Evolutionary conservation across 2,329 filamentous ascomycete genomes (phyloP), one percentile per base, ranked within the genome.

Genomic region (Diaporthe citri): DNA sequence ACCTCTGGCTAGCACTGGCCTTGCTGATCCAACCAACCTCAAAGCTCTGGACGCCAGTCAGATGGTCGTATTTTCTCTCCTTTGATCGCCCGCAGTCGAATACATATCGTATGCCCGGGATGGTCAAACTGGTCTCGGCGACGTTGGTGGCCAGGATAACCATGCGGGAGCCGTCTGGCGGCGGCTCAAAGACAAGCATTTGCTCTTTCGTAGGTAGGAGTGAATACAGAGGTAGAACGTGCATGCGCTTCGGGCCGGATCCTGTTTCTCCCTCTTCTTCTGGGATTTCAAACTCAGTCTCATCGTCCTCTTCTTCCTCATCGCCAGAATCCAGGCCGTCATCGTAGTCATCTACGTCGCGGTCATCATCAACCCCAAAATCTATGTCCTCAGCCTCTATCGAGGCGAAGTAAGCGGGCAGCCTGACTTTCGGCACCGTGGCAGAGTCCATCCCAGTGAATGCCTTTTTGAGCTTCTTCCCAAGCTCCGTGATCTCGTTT

Each of bases 1-100:
- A 92, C 82, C 97, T 91, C 84, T 99, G 97, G 78, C 93, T 94
- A 10, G 97, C 96, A 82, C 95, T 97, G 39, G 97, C 97, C 85
- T 99, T 98, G 86, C 96, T 98, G 82, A 98, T 97, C 95, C 96
- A 99, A 55, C 94, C 93, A 71, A 99, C 91, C 79, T 98, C 94
- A 82, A 98, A 99, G 81, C 94, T 98, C 82, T 99, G 97, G 0
- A 99, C 96, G 4, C 96, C 96, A 12, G 94, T 98, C 15, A 91
- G 86, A n/a, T 91, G 89, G 81, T 98, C 94, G 80, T 97, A 98
- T 74, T 93, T 94, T 77, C 96, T 93, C 83, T 98, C 96, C 83
- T 99, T 99, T 48, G 94, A 93, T 67, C 97, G 90, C 46, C 97
- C 97, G 78, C 94, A 96, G 83, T 98, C 96, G 77, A 99, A 98